Conservation (phyloP, 2,329 filamentous ascomycete species). For the Paracamarosporium sp. region DNA sequence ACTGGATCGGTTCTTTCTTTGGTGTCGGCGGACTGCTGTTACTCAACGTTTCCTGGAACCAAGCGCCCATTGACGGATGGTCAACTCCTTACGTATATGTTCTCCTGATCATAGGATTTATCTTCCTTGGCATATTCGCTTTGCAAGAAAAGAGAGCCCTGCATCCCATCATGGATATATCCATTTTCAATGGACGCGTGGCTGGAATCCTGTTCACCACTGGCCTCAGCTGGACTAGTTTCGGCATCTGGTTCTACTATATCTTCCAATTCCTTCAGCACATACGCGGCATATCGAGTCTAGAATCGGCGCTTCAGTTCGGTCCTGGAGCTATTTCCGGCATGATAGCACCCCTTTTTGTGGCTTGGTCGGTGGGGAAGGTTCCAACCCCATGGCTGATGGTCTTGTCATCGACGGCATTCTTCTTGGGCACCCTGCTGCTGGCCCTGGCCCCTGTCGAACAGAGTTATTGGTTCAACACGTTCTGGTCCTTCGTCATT, state of each 20-base stretch:
- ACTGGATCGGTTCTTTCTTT: background rate
- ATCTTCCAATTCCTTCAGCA: conserved; percentile 33
- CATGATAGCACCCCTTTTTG: conserved; percentile 33
- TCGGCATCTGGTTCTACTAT: conserved; percentile 43
- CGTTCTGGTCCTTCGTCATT: conserved; percentile 39
- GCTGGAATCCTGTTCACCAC: conserved; percentile 63
- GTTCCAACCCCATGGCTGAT: conserved; percentile 38
- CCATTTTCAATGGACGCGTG: conserved; percentile 55
- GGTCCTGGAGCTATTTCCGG: conserved; percentile 36
- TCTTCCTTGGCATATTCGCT: conserved; percentile 59
- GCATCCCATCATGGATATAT: conserved; percentile 65
- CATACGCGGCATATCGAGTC: conserved; percentile 28
- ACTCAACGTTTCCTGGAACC: conserved; percentile 74
- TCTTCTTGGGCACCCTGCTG: conserved; percentile 45
- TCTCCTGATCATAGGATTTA: conserved; percentile 63
- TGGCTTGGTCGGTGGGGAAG: conserved; percentile 34
- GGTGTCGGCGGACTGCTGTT: conserved; percentile 46
- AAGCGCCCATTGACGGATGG: conserved; percentile 68
- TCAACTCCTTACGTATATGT: conserved; percentile 61
- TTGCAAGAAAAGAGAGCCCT: conserved; percentile 54
- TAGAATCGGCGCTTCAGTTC: conserved; percentile 32
- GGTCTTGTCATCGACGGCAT: conserved; percentile 37
- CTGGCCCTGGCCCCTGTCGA: conserved; percentile 47
- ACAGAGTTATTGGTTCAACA: conserved; percentile 52
- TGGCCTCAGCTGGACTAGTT: conserved; percentile 48